Percentiles rank a stretch among this genome's conserved stretches.
phyloP scores from a whole-genome alignment of 208 protist genomes.

The Eutreptiella sp. region DNA sequence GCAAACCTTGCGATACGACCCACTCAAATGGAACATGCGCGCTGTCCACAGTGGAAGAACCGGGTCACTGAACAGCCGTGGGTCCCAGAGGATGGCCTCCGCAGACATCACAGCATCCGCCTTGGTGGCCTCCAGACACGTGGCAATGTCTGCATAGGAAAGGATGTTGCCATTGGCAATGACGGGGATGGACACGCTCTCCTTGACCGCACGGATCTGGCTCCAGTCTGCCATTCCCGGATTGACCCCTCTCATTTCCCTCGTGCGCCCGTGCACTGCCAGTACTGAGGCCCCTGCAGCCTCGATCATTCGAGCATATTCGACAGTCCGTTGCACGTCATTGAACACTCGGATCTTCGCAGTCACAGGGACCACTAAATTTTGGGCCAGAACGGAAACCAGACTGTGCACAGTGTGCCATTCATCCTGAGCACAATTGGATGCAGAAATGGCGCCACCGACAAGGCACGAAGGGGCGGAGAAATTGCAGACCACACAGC shows the following conservation, averaged over 20 bases:
- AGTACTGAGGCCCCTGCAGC: constrained; percentile 68
- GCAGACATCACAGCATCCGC: constrained; percentile 78
- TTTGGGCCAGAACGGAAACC: constrained; percentile 64
- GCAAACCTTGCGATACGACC: too few relatives aligned
- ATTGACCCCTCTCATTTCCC: constrained; percentile 58
- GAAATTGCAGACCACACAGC: too few relatives aligned
- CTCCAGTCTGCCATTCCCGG: constrained; percentile 55
- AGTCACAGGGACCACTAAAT: constrained; percentile 76
- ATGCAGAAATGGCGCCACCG: too few relatives aligned
- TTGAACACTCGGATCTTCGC: constrained; percentile 82
- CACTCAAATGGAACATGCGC: too few relatives aligned
- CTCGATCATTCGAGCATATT: constrained; percentile 70
- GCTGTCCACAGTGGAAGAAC: too few relatives aligned
- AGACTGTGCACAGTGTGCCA: constrained; percentile 67
- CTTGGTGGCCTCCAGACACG: constrained; percentile 41
- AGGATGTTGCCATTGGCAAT: constrained; percentile 79
- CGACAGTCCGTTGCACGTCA: constrained; percentile 63
- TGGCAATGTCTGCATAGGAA: constrained; percentile 53
- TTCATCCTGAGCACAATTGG: too few relatives aligned
- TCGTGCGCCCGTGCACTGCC: constrained; percentile 72
- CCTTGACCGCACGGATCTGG: constrained; percentile 51
- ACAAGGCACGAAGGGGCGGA: too few relatives aligned
- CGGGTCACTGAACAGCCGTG: constrained; percentile 60
- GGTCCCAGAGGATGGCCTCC: constrained; percentile 73
- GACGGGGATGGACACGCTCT: constrained; percentile 56